A percentile compares a stretch with the other conserved stretches of the same genome.
These are phyloP conservation scores for Naegleria lovaniensis DNA, from an alignment of 208 protist genomes.

Conservation along the genomic window DNA sequence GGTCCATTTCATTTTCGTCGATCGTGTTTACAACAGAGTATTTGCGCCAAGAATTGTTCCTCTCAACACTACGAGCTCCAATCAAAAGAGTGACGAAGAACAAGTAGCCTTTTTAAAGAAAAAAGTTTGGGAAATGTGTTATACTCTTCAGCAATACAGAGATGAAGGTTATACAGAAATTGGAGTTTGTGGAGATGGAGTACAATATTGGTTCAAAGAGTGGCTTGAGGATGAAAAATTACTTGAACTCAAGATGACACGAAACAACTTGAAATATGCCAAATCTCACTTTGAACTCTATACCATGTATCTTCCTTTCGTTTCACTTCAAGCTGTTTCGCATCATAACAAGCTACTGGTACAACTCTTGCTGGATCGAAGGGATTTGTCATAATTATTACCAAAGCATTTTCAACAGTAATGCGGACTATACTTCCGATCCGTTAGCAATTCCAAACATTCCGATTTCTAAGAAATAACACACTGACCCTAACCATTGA, in stretches of 20 bases:
- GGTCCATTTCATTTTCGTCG: slow-evolving; percentile 12
- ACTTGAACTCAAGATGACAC: neutral
- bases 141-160: neutral
- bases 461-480: no score
- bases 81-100: neutral
- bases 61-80: neutral
- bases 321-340: slow-evolving; percentile 1
- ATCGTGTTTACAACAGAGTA: neutral
- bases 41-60: slow-evolving; percentile 13
- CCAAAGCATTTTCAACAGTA: no score
- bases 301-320: slow-evolving; percentile 26
- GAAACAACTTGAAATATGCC: neutral
- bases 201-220: slow-evolving; percentile 25
- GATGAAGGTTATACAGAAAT: slow-evolving; percentile 25
- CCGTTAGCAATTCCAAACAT: no score
- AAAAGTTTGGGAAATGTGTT: slow-evolving; percentile 22
- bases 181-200: neutral
- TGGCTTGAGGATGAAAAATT: slow-evolving; percentile 9
- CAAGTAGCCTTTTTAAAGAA: neutral
- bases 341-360: neutral
- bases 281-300: slow-evolving; percentile 23
- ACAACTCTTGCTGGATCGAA: neutral
- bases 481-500: no score
- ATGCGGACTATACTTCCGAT: no score
- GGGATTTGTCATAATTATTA: neutral